Base-by-base conservation (phyloP, 192 early-diverging fungal species). In the Coemansia sp. region DNA sequence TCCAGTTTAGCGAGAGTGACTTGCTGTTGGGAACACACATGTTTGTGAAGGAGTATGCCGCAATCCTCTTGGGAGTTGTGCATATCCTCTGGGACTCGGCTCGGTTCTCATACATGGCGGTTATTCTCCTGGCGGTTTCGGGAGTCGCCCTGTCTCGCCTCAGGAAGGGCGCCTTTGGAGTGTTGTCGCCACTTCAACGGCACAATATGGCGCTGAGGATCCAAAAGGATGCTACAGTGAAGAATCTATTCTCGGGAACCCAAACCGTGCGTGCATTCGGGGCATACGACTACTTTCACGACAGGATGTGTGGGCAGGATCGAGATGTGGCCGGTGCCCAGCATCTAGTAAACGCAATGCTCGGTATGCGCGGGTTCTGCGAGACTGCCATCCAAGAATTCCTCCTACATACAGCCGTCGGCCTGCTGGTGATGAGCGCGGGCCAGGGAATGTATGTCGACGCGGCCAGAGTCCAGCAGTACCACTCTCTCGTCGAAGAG, bases 191-290 rank as follows among this genome's bases (percentile, higher is more conserved):
- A 3, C 28, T 67, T 4, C 55, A 57, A 31, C 12, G n/a, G 23
- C 34, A 23, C 41, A 30, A 34, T 12, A 10, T 13, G 7, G 26
- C 38, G 9, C 30, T 27, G 25, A 4, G 4, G 16, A 8, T 30
- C 3, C 12, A 19, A 2, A 19, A 44, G 29, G 41, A 50, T 9
- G 34, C 36, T 6, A 25, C 26, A 0, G 26, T 33, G 10, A 20
- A 49, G 17, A 20, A 54, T 8, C 7, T 54, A 27, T 45, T 67
- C 26, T 67, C 64, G 8, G 64, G 64, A 32, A 49, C 56, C 16
- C 34, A 35, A 7, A 45, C 51, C 3, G 56, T 67, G 35, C 64
- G 64, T 10, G 57, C 22, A 19, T 59, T 54, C 18, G 39, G 35
- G 4, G 42, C 21, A 0, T 67, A 50, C 28, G 29, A 30, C 16